Evolutionary conservation across 805 yeast genomes (phyloP).

Genomic region (Deakozyma indianensis): DNA sequence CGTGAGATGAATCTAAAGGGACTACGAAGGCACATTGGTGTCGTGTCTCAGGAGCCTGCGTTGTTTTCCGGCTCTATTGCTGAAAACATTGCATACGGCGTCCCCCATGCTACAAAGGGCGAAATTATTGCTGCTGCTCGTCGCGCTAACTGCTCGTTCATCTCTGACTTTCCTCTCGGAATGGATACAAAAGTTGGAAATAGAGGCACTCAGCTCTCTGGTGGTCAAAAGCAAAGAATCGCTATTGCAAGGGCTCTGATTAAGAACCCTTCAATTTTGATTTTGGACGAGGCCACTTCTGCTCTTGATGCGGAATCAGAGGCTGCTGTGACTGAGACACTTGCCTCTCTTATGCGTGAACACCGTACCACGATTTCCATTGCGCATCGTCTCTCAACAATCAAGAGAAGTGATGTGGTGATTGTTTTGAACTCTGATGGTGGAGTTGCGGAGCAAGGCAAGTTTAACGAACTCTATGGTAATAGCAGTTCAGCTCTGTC

Average conservation of each 20-base stretch:
- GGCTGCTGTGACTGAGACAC: constrained; percentile 64
- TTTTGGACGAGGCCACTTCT: constrained; percentile 89
- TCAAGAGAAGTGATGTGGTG: constrained; percentile 65
- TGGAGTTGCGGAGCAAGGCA: constrained; percentile 58
- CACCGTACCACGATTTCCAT: constrained; percentile 65
- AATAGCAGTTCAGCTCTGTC: constrained; percentile 33
- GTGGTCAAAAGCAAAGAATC: constrained; percentile 90
- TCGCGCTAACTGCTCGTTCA: constrained; percentile 66
- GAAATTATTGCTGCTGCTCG: constrained; percentile 48
- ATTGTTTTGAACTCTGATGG: constrained; percentile 68
- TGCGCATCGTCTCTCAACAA: constrained; percentile 85
- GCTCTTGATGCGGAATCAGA: constrained; percentile 86
- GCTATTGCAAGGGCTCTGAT: constrained; percentile 82
- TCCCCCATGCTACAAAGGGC: constrained; percentile 40
- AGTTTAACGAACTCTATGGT: constrained; percentile 36
- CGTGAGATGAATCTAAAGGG: constrained; percentile 53
- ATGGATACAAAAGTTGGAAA: constrained; percentile 76
- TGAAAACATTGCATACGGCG: constrained; percentile 73
- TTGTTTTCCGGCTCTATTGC: constrained; percentile 73
- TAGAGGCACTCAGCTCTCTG: constrained; percentile 77
- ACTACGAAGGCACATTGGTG: constrained; percentile 64
- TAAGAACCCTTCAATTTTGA: constrained; percentile 61
- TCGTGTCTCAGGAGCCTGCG: constrained; percentile 87
- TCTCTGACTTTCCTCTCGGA: constrained; percentile 65
- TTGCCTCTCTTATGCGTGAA: constrained; percentile 37